Evolutionary conservation across 1,139 yeast species (phyloP).

Genomic region (Hemisphaericaspora subhashii): DNA sequence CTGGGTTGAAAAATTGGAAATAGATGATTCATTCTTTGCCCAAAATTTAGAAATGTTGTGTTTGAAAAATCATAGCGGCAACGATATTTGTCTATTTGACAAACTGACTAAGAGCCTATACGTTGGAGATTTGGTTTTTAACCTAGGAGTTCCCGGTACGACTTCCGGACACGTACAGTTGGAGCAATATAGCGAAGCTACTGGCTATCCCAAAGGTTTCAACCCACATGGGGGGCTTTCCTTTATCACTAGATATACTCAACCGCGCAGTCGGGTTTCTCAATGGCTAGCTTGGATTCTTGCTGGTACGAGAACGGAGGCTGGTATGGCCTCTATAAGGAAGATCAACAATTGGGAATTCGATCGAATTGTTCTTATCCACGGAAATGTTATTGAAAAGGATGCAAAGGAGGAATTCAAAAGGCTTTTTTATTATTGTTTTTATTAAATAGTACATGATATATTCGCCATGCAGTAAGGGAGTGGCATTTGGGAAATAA

Average conservation of each 20-base stretch:
- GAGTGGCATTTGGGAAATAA: not conserved
- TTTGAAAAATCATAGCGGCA: slow-evolving; percentile 45
- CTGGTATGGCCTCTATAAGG: slow-evolving; percentile 33
- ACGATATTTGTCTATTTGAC: slow-evolving; percentile 51
- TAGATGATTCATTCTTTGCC: slow-evolving; percentile 18
- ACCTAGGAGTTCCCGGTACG: slow-evolving; percentile 34
- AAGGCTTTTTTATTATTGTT: slow-evolving; percentile 3
- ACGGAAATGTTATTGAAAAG: slow-evolving; percentile 54
- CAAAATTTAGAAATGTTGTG: slow-evolving; percentile 46
- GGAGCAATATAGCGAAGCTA: slow-evolving; percentile 45
- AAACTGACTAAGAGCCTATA: slow-evolving; percentile 45
- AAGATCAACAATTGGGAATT: slow-evolving; percentile 45
- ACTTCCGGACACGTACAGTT: slow-evolving; percentile 17
- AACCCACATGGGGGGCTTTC: slow-evolving; percentile 43
- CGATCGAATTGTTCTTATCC: slow-evolving; percentile 51
- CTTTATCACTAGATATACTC: slow-evolving; percentile 34
- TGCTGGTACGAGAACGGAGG: slow-evolving; percentile 15
- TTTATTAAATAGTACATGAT: not conserved
- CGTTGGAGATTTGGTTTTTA: slow-evolving; percentile 60
- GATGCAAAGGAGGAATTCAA: slow-evolving; percentile 35
- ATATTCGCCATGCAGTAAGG: not conserved
- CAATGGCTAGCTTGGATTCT: slow-evolving; percentile 23
- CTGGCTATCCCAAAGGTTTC: slow-evolving; percentile 31
- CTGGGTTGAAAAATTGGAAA: slow-evolving; percentile 43
- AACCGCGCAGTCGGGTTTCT: slow-evolving; percentile 39